These are phyloP conservation scores for Penstemon davidsonii DNA, from an alignment of 257 asterid genomes.

Conservation along the genomic window DNA sequence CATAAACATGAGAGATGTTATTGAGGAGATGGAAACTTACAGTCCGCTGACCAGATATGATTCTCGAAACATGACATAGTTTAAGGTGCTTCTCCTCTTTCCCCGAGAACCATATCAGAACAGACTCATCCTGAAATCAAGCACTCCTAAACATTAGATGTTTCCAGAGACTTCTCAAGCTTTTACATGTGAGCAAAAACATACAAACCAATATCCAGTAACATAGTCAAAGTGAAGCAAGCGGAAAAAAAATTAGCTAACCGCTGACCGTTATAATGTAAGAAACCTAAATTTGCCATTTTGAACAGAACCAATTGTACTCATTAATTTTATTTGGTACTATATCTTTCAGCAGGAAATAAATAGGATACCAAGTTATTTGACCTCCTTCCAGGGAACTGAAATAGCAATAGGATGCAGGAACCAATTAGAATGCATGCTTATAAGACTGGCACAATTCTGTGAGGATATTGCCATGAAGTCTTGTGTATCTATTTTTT, in stretches of 20 bases:
- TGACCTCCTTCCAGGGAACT: background rate
- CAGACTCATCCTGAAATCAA: conserved; percentile 80
- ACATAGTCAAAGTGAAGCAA: conserved; percentile 7
- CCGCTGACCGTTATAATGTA: conserved; percentile 9
- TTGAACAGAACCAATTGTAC: no score
- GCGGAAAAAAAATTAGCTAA: background rate
- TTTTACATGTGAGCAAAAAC: conserved; percentile 9
- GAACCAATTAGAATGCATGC: conserved; percentile 8
- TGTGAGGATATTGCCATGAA: background rate
- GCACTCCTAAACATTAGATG: conserved; percentile 25
- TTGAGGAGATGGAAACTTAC: conserved; percentile 54
- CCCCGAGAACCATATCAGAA: conserved; percentile 92
- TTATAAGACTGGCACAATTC: background rate
- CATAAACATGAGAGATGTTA: conserved; percentile 9
- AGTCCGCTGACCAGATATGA: conserved; percentile 95
- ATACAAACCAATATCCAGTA: conserved; percentile 18
- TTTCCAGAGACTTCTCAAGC: conserved; percentile 19
- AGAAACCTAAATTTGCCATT: conserved; percentile 9
- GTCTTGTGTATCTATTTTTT: background rate
- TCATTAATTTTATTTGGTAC: background rate
- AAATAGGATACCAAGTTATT: conserved; percentile 1
- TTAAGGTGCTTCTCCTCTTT: conserved; percentile 94
- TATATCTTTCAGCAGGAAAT: conserved; percentile 23
- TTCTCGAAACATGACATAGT: conserved; percentile 86
- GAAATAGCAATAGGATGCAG: conserved; percentile 7